These are phyloP conservation scores for Fusarium marasasianum DNA, from an alignment of 2,329 filamentous ascomycete species.

Conservation along the genomic window DNA sequence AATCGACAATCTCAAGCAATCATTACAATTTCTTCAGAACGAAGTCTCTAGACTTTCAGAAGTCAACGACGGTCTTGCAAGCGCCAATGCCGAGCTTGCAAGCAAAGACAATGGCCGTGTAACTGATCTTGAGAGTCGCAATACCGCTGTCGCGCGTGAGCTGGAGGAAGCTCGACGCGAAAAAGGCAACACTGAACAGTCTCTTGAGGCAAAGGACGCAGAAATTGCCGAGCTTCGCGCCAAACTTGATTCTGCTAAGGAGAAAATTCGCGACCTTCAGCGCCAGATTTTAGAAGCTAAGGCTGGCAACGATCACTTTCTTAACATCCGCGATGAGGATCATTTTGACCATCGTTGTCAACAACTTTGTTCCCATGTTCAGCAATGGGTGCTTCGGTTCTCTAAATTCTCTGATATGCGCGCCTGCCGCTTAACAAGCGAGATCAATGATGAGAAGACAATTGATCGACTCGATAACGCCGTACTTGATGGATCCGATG, in stretches of 20 bases:
- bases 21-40: conserved; percentile 80
- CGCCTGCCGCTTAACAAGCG: conserved; percentile 81
- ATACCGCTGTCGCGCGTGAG: conserved; percentile 72
- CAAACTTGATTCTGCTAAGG: conserved; percentile 78
- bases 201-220: conserved; percentile 81
- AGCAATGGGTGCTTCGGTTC: conserved; percentile 97
- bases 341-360: conserved; percentile 96
- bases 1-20: conserved; percentile 82
- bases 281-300: conserved; percentile 66
- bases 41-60: conserved; percentile 84
- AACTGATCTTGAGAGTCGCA: conserved; percentile 71
- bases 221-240: conserved; percentile 82
- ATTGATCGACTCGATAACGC: conserved; percentile 95
- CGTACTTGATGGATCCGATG: conserved; percentile 92
- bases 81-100: conserved; percentile 80
- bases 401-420: conserved; percentile 97
- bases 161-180: conserved; percentile 73
- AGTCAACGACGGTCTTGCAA: conserved; percentile 81
- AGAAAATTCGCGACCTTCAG: conserved; percentile 63
- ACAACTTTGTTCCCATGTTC: conserved; percentile 92
- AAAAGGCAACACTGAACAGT: conserved; percentile 69
- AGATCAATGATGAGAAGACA: conserved; percentile 91
- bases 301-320: conserved; percentile 74
- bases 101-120: conserved; percentile 79
- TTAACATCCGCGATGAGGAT: conserved; percentile 86